These are phyloP conservation scores for Kodamaea laetipori DNA, from an alignment of 805 yeast species.

Conservation along the genomic window DNA sequence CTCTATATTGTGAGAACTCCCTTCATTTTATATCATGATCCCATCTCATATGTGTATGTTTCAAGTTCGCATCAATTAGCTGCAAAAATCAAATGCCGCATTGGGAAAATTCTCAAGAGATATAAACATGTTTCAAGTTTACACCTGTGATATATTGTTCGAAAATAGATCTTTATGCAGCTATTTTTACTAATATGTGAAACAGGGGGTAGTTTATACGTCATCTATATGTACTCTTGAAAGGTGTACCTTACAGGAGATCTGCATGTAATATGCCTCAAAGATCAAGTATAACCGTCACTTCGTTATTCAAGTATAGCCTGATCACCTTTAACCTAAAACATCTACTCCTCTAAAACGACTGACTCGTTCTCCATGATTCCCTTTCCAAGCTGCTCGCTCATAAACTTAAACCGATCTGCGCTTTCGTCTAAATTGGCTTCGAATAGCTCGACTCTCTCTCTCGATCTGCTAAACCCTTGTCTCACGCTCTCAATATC, in stretches of 20 bases:
- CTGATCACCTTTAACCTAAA: background rate
- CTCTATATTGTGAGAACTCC: background rate
- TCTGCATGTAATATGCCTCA: too few relatives aligned
- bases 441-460: conserved; percentile 63
- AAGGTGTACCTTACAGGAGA: too few relatives aligned
- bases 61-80: background rate
- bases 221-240: background rate
- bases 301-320: too few relatives aligned
- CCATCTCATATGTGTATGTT: background rate
- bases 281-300: too few relatives aligned
- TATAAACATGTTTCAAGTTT: background rate
- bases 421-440: conserved; percentile 52
- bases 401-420: conserved; percentile 72
- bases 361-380: conserved; percentile 57
- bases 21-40: background rate
- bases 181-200: conserved; percentile 1
- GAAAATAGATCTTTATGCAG: too few relatives aligned
- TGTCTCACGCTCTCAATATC: conserved; percentile 56
- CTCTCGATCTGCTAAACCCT: conserved; percentile 63
- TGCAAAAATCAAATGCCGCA: conserved; percentile 1
- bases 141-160: background rate
- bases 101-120: conserved; percentile 1
- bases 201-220: conserved; percentile 3
- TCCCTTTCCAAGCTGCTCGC: conserved; percentile 87
- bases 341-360: background rate